Percentiles rank a stretch among this genome's conserved stretches.
Evolutionary conservation across 495 filamentous ascomycete species (phyloP).

Genomic region (Daldinia decipiens): DNA sequence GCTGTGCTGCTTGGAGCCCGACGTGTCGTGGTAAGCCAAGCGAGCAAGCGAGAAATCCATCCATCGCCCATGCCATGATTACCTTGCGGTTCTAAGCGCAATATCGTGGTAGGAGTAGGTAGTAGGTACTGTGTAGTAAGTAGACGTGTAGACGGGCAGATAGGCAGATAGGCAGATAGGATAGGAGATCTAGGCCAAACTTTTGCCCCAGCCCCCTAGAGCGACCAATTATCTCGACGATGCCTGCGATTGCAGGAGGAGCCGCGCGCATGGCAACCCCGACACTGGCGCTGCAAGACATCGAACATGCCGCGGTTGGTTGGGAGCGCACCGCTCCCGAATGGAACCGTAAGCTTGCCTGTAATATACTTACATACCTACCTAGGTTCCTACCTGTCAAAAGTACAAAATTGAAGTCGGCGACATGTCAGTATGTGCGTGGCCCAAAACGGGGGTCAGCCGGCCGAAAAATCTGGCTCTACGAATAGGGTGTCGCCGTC

Average conservation of each 20-base stretch:
- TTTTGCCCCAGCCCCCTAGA: neutral
- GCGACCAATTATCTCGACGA: constrained; percentile 10
- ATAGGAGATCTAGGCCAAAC: neutral
- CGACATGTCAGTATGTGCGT: constrained; percentile 18
- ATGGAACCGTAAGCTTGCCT: constrained; percentile 16
- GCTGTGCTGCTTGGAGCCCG: constrained; percentile 2
- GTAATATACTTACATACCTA: neutral
- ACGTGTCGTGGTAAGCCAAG: constrained; percentile 4
- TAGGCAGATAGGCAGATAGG: neutral
- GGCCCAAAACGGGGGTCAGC: constrained; percentile 4
- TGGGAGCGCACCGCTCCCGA: constrained; percentile 22
- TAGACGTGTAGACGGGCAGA: neutral
- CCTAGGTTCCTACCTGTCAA: neutral
- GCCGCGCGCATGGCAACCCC: constrained; percentile 35
- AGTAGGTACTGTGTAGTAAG: constrained; percentile 4
- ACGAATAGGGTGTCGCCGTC: constrained; percentile 21
- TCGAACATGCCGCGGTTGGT: constrained; percentile 34
- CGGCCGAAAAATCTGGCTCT: constrained; percentile 22
- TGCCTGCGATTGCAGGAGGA: constrained; percentile 22
- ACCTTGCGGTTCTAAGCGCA: constrained; percentile 21
- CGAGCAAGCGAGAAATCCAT: constrained; percentile 7
- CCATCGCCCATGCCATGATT: neutral
- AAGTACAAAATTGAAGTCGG: constrained; percentile 17
- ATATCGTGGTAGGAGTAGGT: neutral
- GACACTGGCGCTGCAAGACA: constrained; percentile 35